phyloP scores from a whole-genome alignment of 2,329 filamentous ascomycete genomes.

The Cercospora beticola region DNA sequence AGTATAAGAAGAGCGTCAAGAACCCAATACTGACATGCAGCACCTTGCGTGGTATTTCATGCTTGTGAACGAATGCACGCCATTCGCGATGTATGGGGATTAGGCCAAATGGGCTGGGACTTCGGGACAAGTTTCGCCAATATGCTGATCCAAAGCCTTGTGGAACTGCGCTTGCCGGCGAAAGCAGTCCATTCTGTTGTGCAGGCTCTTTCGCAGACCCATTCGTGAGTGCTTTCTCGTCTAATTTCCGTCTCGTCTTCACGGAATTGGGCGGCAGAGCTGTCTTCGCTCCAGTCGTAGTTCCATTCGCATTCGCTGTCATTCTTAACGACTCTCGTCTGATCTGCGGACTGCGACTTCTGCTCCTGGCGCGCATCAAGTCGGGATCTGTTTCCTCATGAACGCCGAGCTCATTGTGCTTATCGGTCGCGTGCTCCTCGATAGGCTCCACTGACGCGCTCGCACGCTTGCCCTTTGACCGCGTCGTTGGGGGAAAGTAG shows the following conservation, averaged over 20 bases:
- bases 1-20: conserved; percentile 83
- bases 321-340: conserved; percentile 30
- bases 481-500: conserved; percentile 73
- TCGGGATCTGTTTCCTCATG: conserved; percentile 50
- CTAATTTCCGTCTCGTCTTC: conserved; percentile 34
- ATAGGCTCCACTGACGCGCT: conserved; percentile 58
- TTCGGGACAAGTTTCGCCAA: conserved; percentile 86
- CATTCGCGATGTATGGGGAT: conserved; percentile 95
- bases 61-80: conserved; percentile 84
- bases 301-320: conserved; percentile 28
- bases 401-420: conserved; percentile 14
- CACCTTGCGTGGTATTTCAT: conserved; percentile 91
- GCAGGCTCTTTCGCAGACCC: conserved; percentile 22
- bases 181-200: conserved; percentile 33
- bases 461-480: conserved; percentile 68
- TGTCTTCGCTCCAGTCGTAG: conserved; percentile 23
- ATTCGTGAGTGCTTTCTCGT: conserved; percentile 31
- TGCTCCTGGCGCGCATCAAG: conserved; percentile 60
- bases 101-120: conserved; percentile 85
- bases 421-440: conserved; percentile 53
- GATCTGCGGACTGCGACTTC: conserved; percentile 67
- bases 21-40: conserved; percentile 97
- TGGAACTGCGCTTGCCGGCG: conserved; percentile 33
- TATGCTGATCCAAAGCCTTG: conserved; percentile 68
- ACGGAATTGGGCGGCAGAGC: conserved; percentile 15